Conservation (phyloP, 176 grass and related monocot genomes). For the Eremochloa ophiuroides region DNA sequence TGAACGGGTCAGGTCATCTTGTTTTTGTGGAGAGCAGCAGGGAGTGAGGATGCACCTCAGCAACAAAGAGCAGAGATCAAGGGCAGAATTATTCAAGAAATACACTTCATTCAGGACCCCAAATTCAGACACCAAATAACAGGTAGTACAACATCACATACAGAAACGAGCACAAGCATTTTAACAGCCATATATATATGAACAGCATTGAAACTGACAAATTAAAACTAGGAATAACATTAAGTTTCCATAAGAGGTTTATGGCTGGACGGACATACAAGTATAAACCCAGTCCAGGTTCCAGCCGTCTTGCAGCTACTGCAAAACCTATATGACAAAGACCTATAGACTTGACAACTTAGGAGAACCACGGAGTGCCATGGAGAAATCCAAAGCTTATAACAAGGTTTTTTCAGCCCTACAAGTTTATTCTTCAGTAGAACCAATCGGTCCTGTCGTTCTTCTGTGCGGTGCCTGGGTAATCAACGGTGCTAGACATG, state of each 20-base stretch:
- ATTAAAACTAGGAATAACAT: conserved; percentile 46
- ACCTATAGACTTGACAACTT: conserved; percentile 57
- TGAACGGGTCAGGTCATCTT: neutral
- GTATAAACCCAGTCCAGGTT: conserved; percentile 53
- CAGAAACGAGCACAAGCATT: neutral
- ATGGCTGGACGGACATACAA: conserved; percentile 54
- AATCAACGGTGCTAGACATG: conserved; percentile 35
- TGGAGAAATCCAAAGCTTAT: conserved; percentile 40
- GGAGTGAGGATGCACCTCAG: neutral
- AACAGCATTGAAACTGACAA: conserved; percentile 22
- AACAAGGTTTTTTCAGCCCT: conserved; percentile 18
- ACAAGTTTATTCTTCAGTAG: conserved; percentile 61
- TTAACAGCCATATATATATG: conserved; percentile 15
- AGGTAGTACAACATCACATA: conserved; percentile 26
- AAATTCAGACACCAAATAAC: conserved; percentile 1
- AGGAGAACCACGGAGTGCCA: conserved; percentile 25
- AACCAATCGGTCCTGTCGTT: conserved; percentile 56
- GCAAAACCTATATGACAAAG: conserved; percentile 61
- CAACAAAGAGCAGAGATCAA: neutral
- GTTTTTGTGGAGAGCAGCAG: neutral
- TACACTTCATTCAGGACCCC: conserved; percentile 20
- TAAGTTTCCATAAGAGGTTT: conserved; percentile 52
- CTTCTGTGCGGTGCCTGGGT: conserved; percentile 37
- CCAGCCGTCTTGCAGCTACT: conserved; percentile 56
- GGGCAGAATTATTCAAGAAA: neutral